Evolutionary conservation across 768 basidiomycete genomes (phyloP).

Genomic region (Phlebiopsis gigantea): DNA sequence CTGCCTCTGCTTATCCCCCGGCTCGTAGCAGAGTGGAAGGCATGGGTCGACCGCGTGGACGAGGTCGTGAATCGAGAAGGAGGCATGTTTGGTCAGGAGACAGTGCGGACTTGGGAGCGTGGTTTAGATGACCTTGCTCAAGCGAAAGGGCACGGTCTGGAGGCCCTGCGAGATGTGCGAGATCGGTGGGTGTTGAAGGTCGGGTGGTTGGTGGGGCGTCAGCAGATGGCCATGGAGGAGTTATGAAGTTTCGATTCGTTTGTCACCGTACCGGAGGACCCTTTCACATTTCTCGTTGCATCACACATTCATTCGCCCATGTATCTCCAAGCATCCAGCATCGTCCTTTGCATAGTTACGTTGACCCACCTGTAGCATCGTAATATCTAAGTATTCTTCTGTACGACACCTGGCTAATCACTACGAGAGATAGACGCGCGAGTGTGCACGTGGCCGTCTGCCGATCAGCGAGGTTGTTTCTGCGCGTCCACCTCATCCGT

Average conservation of each 20-base stretch:
- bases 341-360: not conserved
- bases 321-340: not conserved
- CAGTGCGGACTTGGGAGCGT: slow-evolving; percentile 63
- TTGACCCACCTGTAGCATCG: not conserved
- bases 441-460: not conserved
- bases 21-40: slow-evolving; percentile 68
- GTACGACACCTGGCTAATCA: not conserved
- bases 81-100: slow-evolving; percentile 76
- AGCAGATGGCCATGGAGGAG: slow-evolving; percentile 32
- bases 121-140: slow-evolving; percentile 63
- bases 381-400: not conserved
- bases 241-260: slow-evolving; percentile 18
- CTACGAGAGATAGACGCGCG: not conserved
- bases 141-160: slow-evolving; percentile 39
- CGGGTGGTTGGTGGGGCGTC: slow-evolving; percentile 68
- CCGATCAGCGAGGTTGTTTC: slow-evolving; percentile 2
- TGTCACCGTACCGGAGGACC: slow-evolving; percentile 38
- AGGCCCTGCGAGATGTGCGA: slow-evolving; percentile 39
- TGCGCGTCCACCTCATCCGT: not conserved
- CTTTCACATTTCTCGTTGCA: not conserved
- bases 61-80: slow-evolving; percentile 63
- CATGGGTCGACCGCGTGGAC: slow-evolving; percentile 71
- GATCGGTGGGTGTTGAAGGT: slow-evolving; percentile 71
- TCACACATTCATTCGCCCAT: slow-evolving; percentile 10
- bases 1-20: slow-evolving; percentile 56